A percentile compares a stretch with the other conserved stretches of the same genome.
Evolutionary conservation across 1,284 basidiomycete genomes (phyloP).

Genomic region (Paramarasmius palmivorus): DNA sequence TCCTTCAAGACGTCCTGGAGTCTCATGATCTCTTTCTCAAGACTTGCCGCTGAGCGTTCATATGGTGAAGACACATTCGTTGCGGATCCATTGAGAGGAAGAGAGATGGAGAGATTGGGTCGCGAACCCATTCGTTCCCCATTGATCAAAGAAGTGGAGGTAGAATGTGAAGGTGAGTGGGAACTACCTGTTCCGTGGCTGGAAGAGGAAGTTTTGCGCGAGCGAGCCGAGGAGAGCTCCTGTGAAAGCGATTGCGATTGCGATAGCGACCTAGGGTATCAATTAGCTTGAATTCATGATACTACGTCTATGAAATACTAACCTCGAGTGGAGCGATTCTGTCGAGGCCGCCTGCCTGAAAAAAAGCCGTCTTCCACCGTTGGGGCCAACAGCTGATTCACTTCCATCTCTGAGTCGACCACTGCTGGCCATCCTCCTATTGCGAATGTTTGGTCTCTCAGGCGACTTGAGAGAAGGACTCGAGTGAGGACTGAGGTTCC

Average conservation of each 20-base stretch:
- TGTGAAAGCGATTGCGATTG: slow-evolving; percentile 92
- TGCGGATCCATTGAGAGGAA: slow-evolving; percentile 38
- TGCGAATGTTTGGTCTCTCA: slow-evolving; percentile 47
- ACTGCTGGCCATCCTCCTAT: slow-evolving; percentile 45
- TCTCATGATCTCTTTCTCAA: slow-evolving; percentile 92
- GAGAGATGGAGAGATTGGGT: slow-evolving; percentile 64
- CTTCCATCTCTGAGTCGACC: slow-evolving; percentile 46
- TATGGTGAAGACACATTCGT: slow-evolving; percentile 40
- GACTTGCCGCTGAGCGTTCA: slow-evolving; percentile 76
- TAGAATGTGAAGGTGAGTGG: slow-evolving; percentile 51
- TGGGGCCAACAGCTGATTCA: slow-evolving; percentile 32
- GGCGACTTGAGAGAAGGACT: slow-evolving; percentile 39
- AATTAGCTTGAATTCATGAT: slow-evolving; percentile 17
- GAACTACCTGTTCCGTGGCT: slow-evolving; percentile 70
- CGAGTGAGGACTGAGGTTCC: slow-evolving; percentile 46
- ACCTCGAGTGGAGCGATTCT: slow-evolving; percentile 84
- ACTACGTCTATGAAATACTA: slow-evolving; percentile 20
- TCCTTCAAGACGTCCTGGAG: slow-evolving; percentile 87
- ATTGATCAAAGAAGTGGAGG: slow-evolving; percentile 25
- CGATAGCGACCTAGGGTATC: slow-evolving; percentile 67
- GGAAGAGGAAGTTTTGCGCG: slow-evolving; percentile 77
- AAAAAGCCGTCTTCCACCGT: slow-evolving; percentile 66
- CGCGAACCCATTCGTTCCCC: slow-evolving; percentile 30
- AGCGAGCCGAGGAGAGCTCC: slow-evolving; percentile 90
- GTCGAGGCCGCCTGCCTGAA: slow-evolving; percentile 82